phyloP scores from a whole-genome alignment of 306 rosid genomes.

The Medicago arabica region DNA sequence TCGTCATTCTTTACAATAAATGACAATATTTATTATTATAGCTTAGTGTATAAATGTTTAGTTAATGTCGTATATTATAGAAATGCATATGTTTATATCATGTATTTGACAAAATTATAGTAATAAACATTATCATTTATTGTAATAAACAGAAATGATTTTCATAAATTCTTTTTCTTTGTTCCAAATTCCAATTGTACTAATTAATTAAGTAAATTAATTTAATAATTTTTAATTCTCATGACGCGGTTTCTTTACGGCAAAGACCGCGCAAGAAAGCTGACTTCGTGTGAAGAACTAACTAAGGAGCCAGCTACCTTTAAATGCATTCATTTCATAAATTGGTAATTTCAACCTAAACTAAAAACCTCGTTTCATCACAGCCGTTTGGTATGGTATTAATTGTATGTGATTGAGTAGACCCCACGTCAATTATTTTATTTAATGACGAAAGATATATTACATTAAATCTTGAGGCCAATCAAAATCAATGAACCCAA shows the following conservation, averaged over 20 bases:
- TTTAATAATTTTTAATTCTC: neutral
- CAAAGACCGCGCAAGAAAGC: slow-evolving; percentile 40
- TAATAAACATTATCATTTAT: too few species aligned
- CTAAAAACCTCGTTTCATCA: neutral
- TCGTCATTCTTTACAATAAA: too few species aligned
- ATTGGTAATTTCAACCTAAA: neutral
- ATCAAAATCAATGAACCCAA: slow-evolving; percentile 6
- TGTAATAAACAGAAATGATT: too few species aligned
- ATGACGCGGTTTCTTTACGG: slow-evolving; percentile 50
- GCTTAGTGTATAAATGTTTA: too few species aligned
- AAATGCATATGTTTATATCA: too few species aligned
- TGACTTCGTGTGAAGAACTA: slow-evolving; percentile 43
- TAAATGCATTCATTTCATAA: neutral
- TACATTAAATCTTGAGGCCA: neutral
- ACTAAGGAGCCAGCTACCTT: neutral
- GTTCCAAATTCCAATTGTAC: too few species aligned
- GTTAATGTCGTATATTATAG: too few species aligned
- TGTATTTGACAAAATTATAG: too few species aligned
- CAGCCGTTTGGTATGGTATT: neutral
- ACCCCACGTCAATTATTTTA: slow-evolving; percentile 3
- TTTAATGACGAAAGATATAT: slow-evolving; percentile 7
- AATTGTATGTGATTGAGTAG: slow-evolving; percentile 17
- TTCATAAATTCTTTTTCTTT: too few species aligned
- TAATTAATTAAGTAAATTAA: neutral
- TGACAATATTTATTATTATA: too few species aligned